Evolutionary conservation across 495 filamentous ascomycete species (phyloP), one percentile per base, ranked within the genome.

Genomic region (Aspergillus conjunctus): DNA sequence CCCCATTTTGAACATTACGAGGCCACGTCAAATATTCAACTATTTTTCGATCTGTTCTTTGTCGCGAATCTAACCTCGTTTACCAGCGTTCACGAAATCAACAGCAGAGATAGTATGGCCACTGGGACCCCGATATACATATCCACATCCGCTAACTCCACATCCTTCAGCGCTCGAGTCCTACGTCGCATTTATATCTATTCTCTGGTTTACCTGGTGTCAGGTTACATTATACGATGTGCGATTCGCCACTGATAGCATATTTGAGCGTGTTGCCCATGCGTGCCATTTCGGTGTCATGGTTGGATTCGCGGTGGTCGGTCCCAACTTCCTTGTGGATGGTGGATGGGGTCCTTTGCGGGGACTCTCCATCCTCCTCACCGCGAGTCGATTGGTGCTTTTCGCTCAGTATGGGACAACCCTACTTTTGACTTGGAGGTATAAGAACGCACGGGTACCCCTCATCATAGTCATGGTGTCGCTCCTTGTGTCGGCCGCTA

Each of bases 1-100:
- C 52, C 52, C 1, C 33, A 44, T 11, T 54, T 54, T 26, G 52
- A 54, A 41, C 52, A 54, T 37, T 54, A 54, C 37, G 52, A 54
- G 15, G 52, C 52, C 3, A 54, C 52, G 15, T 54, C 52, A n/a
- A 54, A 54, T 15, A 18, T 54, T 9, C 52, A 54, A 31, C 52
- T 54, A 37, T 54, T 54, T 31, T 54, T 54, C 11, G 33, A 54
- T 31, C 37, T 54, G 15, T 54, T 54, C 52, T 54, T 54, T 31
- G 52, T 54, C 1, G 52, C 33, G 1, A 54, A 54, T 31, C 32
- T 54, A n/a, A 20, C 52, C 3, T 54, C 52, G 7, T 54, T 54
- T 31, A 54, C 52, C 33, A 22, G 12, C 33, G 52, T 41, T 15
- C 52, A 54, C 52, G 52, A 54, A 7, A 54, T 54, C 34, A 37